These are phyloP conservation scores for Dryadomyces quercivorus DNA, from an alignment of 2,329 filamentous ascomycete species.

Conservation along the genomic window DNA sequence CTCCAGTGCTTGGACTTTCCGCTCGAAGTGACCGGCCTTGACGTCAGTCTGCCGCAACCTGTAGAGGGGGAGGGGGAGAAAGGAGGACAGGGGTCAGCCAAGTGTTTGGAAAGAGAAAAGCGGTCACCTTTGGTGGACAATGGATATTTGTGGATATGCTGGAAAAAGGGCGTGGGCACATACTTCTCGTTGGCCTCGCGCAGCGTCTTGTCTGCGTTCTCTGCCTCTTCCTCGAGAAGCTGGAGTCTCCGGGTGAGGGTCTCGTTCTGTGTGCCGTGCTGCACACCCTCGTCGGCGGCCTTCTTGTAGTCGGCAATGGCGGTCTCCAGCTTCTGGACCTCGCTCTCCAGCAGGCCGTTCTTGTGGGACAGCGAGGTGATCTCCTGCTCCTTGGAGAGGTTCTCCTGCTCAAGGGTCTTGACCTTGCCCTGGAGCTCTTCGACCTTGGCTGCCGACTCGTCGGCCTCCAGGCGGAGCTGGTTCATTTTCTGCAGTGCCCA, in stretches of 20 bases:
- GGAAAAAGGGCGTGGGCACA: constrained; percentile 20
- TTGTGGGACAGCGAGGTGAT: constrained; percentile 94
- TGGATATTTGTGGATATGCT: constrained; percentile 7
- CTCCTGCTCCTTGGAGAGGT: constrained; percentile 92
- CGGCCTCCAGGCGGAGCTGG: constrained; percentile 85
- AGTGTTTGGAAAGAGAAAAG: neutral
- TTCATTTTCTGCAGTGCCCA: constrained; percentile 65
- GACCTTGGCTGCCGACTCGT: constrained; percentile 67
- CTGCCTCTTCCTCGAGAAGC: constrained; percentile 94
- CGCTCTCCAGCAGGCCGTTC: constrained; percentile 77
- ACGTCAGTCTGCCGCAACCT: constrained; percentile 98
- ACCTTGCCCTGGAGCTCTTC: constrained; percentile 81
- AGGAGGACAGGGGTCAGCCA: constrained; percentile 7
- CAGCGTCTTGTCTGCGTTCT: constrained; percentile 90
- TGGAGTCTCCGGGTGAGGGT: constrained; percentile 83
- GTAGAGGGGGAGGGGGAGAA: constrained; percentile 8
- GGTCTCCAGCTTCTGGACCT: constrained; percentile 86
- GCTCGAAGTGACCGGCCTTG: constrained; percentile 98
- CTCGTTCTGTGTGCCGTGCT: constrained; percentile 84
- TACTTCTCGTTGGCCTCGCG: constrained; percentile 99
- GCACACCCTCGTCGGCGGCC: constrained; percentile 66
- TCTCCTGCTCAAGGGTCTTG: constrained; percentile 89
- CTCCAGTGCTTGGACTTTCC: constrained; percentile 96
- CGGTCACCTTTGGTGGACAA: constrained; percentile 9
- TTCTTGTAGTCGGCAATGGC: constrained; percentile 80